phyloP scores from a whole-genome alignment of 495 filamentous ascomycete species.

The Xylaria telfairii region DNA sequence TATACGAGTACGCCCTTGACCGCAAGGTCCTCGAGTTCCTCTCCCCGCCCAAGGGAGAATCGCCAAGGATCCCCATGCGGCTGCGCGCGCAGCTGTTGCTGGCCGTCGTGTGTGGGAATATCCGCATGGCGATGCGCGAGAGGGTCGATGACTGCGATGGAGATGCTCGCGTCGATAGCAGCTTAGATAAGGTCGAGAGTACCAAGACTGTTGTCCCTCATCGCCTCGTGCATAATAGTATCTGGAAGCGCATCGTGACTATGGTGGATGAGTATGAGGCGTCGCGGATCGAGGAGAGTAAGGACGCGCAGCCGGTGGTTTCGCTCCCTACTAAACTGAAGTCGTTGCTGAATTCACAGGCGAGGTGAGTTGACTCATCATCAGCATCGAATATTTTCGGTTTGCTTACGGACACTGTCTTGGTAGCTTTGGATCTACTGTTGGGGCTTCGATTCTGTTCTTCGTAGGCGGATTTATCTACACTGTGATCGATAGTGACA shows the following conservation, averaged over 20 bases:
- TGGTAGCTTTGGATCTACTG: slow-evolving; percentile 50
- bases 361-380: slow-evolving; percentile 28
- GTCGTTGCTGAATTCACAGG: slow-evolving; percentile 36
- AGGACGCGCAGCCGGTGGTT: slow-evolving; percentile 20
- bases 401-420: slow-evolving; percentile 18
- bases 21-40: slow-evolving; percentile 38
- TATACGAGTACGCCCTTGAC: slow-evolving; percentile 50
- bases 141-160: slow-evolving; percentile 19
- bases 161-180: slow-evolving; percentile 16
- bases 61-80: slow-evolving; percentile 29
- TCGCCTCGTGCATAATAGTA: slow-evolving; percentile 34
- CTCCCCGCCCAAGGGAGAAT: slow-evolving; percentile 22
- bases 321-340: slow-evolving; percentile 37
- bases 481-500: slow-evolving; percentile 44
- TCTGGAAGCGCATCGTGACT: slow-evolving; percentile 37
- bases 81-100: slow-evolving; percentile 38
- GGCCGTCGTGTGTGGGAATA: slow-evolving; percentile 42
- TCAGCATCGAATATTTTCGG: background rate
- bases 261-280: slow-evolving; percentile 38
- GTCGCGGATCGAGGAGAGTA: background rate
- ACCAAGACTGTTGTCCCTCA: slow-evolving; percentile 8
- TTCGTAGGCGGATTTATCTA: slow-evolving; percentile 54
- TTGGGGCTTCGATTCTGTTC: slow-evolving; percentile 56
- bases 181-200: slow-evolving; percentile 24
- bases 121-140: slow-evolving; percentile 41